phyloP scores from a whole-genome alignment of 257 asterid genomes.

The Linderniella brevidens region DNA sequence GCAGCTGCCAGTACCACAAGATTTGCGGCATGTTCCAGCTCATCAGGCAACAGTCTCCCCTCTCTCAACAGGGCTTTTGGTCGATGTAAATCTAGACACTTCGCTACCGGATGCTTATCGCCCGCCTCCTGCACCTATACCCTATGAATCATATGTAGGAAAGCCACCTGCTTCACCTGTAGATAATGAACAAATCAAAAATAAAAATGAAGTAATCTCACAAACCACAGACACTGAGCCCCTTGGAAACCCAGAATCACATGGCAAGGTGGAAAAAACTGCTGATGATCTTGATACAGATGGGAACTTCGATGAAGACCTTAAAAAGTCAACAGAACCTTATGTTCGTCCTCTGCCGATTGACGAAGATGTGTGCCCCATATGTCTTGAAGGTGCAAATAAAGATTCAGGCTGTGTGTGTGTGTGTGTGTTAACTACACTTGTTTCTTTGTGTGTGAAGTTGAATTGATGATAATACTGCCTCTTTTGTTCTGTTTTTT shows the following conservation, averaged over 20 bases:
- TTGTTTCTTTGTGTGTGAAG: conserved; percentile 1
- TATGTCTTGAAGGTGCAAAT: conserved; percentile 74
- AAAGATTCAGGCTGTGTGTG: conserved; percentile 1
- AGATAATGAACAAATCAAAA: conserved; percentile 23
- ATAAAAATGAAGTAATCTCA: conserved; percentile 13
- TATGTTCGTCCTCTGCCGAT: conserved; percentile 21
- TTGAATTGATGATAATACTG: conserved; percentile 9
- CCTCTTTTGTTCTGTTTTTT: conserved; percentile 1
- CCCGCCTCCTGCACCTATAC: too few species aligned
- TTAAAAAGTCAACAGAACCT: conserved; percentile 36
- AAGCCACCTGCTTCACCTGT: conserved; percentile 29
- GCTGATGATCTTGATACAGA: conserved; percentile 10
- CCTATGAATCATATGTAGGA: conserved; percentile 44
- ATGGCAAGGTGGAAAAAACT: too few species aligned
- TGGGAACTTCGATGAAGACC: conserved; percentile 33
- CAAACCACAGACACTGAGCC: too few species aligned
- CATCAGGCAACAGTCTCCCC: conserved; percentile 33
- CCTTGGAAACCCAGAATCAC: too few species aligned
- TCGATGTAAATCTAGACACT: conserved; percentile 80
- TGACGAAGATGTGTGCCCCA: conserved; percentile 82
- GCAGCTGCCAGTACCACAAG: conserved; percentile 65
- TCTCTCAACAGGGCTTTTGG: conserved; percentile 50
- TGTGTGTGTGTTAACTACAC: too few species aligned
- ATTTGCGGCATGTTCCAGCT: conserved; percentile 43
- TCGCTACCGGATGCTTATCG: conserved; percentile 66